Base-by-base conservation (phyloP, 495 filamentous ascomycete genomes). In the Podospora appendiculata region DNA sequence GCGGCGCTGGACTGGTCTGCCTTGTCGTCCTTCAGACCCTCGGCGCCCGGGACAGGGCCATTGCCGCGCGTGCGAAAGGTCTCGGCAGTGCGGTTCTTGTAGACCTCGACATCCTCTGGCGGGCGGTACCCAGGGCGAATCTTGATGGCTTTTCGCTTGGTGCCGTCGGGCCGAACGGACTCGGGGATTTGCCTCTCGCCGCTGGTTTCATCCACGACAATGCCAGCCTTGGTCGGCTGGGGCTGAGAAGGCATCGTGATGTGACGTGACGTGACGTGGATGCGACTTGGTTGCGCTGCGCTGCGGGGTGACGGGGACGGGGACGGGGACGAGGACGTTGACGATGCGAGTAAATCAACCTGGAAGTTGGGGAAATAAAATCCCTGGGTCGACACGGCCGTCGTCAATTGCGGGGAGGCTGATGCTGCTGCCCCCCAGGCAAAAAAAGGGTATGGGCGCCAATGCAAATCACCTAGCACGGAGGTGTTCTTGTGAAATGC, bases 31-130 rank as follows among this genome's bases (percentile, higher is more conserved):
- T 79, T 79, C 47, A 82, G 64, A 0, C 73, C 71, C 51, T 88
- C 88, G 14, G 90, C 87, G 10, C 94, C 94, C 8, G 91, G 88
- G 5, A 96, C 78, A 17, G 57, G 85, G 48, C 79, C 82, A 54
- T 76, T 86, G 11, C 85, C 87, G 16, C 90, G 82, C 58, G 76
- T 90, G 69, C 89, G 92, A 76, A 88, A 95, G 39, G 79, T 83
- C 57, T 92, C 87, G 19, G 91, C 91, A 6, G 84, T 87, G 41
- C 87, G 83, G 71, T 95, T 97, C 76, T 88, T 93, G 79, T 97
- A 99, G 36, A 95, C 73, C 62, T 96, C 89, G 52, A 96, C 87
- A 69, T 99, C 94, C 67, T 99, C 94, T 2, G 93, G 92, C 0
- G 94, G 94, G 35, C 81, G 81, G 69, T 97, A 99, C 44, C 94